These are phyloP conservation scores for Inosperma sp. DNA, from an alignment of 768 basidiomycete genomes.

Conservation along the genomic window DNA sequence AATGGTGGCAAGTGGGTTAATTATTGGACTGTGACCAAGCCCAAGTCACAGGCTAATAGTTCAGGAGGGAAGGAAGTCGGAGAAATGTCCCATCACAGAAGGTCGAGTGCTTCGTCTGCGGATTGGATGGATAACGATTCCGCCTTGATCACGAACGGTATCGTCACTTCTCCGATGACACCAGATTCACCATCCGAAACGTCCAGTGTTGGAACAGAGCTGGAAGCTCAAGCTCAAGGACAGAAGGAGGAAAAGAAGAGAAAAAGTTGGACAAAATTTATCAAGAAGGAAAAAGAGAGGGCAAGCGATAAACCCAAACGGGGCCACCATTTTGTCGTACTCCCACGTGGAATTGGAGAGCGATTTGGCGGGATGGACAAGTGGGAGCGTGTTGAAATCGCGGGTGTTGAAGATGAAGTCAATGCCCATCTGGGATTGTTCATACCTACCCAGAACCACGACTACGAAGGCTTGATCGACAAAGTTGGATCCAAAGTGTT, in stretches of 20 bases:
- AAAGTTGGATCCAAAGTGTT: constrained; percentile 40
- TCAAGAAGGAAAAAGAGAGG: constrained; percentile 19
- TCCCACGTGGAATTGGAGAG: constrained; percentile 42
- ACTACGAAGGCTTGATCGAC: constrained; percentile 46
- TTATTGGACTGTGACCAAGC: constrained; percentile 52
- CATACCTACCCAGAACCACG: constrained; percentile 44
- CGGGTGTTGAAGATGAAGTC: constrained; percentile 51
- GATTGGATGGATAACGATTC: constrained; percentile 4
- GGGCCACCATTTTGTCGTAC: constrained; percentile 47
- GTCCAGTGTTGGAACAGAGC: too few relatives aligned
- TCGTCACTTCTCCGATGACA: too few relatives aligned
- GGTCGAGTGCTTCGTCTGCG: not conserved
- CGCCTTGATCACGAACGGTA: not conserved
- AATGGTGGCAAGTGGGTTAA: constrained; percentile 52
- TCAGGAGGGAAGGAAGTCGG: constrained; percentile 17
- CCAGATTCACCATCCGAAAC: too few relatives aligned
- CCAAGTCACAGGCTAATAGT: constrained; percentile 19
- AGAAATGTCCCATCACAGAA: constrained; percentile 10
- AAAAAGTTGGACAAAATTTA: constrained; percentile 15
- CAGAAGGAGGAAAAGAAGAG: constrained; percentile 9
- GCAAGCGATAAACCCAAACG: constrained; percentile 24
- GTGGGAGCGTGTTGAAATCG: constrained; percentile 51
- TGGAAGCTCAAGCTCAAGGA: too few relatives aligned
- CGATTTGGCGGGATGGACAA: constrained; percentile 39
- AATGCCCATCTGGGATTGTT: constrained; percentile 54